Evolutionary conservation across 768 basidiomycete genomes (phyloP), one percentile per base, ranked within the genome.

Genomic region (Lyophyllum shimeji): DNA sequence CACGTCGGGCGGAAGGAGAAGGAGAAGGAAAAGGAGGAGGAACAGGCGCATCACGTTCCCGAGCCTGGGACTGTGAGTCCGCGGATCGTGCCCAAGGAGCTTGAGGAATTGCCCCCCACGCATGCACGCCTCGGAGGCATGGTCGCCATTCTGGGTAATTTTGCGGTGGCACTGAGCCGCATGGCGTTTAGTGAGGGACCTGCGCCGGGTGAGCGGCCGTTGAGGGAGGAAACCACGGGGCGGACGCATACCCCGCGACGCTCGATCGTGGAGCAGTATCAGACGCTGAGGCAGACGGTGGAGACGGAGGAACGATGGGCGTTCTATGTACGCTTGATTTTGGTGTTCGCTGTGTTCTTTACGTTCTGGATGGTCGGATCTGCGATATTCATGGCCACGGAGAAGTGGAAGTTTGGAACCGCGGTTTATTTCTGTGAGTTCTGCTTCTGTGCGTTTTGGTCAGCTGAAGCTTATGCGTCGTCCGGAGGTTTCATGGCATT

Each of bases 331-430:
- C 84, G 90, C 62, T 76, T 88, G 44, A 52, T 63, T 1, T 69
- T 89, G 18, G 84, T 86, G 0, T 82, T 82, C 73, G 47, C 67
- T 0, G 60, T 88, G 27, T 93, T 93, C 70, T 64, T 90, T 20
- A 60, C 79, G n/a, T 94, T 94, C 73, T 94, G 92, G 92, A 74
- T 83, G 63, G 86, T 89, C 56, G 90, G 90, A 2, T 81, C 86
- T 3, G 78, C 74, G 1, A 83, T 91, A 40, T 93, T 93, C 60
- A 77, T 71, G 65, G 64, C 67, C n/a, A 89, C 88, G 0, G 90
- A 93, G 66, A 71, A 71, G 1, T 93, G 90, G 90, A 42, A 69
- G 0, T 90, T 82, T 64, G 86, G 84, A 1, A 58, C 65, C 15
- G 78, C 89, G 0, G 63, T 89, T 55, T 92, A 91, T 65, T 92